A percentile compares a stretch with the other conserved stretches of the same genome.
Conservation (phyloP, 345 rosid species). For the Heritiera littoralis region DNA sequence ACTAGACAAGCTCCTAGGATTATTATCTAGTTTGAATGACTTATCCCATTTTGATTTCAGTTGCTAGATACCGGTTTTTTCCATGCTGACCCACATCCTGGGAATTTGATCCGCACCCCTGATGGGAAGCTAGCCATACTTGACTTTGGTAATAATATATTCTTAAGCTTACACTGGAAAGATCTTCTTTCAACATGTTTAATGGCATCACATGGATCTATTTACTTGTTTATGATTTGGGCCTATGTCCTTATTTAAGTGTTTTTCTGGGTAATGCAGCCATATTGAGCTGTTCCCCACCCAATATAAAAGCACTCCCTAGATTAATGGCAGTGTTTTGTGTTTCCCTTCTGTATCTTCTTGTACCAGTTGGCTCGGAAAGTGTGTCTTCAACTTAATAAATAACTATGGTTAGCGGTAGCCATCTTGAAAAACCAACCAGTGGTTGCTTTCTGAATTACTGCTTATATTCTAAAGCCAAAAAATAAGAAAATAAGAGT, state of each 20-base stretch:
- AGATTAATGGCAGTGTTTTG: background rate
- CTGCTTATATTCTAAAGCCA: background rate
- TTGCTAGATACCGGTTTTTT: conserved; percentile 95
- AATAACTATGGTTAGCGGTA: background rate
- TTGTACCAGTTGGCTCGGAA: background rate
- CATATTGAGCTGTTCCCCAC: background rate
- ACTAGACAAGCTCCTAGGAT: background rate
- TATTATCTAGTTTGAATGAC: conserved; percentile 2
- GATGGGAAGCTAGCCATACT: conserved; percentile 97
- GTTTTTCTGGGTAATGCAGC: background rate
- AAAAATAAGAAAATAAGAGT: background rate
- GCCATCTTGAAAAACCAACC: background rate
- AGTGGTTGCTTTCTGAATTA: background rate
- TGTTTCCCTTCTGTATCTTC: background rate
- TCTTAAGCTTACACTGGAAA: conserved; percentile 15
- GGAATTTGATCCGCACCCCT: conserved; percentile 94
- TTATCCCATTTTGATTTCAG: conserved; percentile 44
- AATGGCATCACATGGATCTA: background rate
- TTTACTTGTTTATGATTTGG: conserved; percentile 11
- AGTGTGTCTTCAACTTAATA: background rate
- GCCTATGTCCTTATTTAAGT: background rate
- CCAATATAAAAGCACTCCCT: background rate
- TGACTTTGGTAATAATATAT: conserved; percentile 76
- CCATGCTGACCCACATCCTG: conserved; percentile 99
- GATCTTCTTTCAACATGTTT: conserved; percentile 1